phyloP scores from a whole-genome alignment of 2,329 filamentous ascomycete genomes.

The Pseudogymnoascus sp. region DNA sequence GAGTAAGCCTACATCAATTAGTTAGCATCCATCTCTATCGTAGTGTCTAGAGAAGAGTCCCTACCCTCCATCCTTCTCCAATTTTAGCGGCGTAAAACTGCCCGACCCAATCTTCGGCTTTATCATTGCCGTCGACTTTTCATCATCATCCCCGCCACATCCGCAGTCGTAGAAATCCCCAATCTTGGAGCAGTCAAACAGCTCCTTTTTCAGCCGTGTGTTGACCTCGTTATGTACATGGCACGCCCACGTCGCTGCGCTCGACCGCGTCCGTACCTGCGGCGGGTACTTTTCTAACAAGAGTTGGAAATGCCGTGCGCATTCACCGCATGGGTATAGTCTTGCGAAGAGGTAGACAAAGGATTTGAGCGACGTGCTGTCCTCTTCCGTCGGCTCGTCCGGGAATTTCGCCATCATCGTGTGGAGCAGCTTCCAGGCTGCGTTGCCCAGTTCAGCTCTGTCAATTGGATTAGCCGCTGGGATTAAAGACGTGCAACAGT shows the following conservation, averaged over 20 bases:
- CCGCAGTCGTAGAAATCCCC: conserved; percentile 68
- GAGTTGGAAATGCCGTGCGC: conserved; percentile 59
- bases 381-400: conserved; percentile 55
- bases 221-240: conserved; percentile 64
- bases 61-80: conserved; percentile 25
- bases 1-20: not conserved
- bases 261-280: conserved; percentile 55
- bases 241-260: conserved; percentile 61
- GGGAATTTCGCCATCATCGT: conserved; percentile 66
- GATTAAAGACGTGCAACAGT: not conserved
- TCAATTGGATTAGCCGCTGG: not conserved
- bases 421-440: conserved; percentile 64
- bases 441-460: conserved; percentile 54
- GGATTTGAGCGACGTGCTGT: conserved; percentile 54
- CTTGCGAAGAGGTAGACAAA: conserved; percentile 61
- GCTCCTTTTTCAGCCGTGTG: conserved; percentile 51
- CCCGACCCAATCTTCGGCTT: conserved; percentile 25
- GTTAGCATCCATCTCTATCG: not conserved
- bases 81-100: conserved; percentile 26
- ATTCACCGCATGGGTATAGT: conserved; percentile 66
- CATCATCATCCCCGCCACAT: conserved; percentile 56
- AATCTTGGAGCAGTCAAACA: conserved; percentile 61
- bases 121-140: conserved; percentile 30
- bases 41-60: conserved; percentile 25
- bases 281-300: conserved; percentile 57